These are phyloP conservation scores for Lagerstroemia speciosa DNA, from an alignment of 345 rosid species.

Conservation along the genomic window DNA sequence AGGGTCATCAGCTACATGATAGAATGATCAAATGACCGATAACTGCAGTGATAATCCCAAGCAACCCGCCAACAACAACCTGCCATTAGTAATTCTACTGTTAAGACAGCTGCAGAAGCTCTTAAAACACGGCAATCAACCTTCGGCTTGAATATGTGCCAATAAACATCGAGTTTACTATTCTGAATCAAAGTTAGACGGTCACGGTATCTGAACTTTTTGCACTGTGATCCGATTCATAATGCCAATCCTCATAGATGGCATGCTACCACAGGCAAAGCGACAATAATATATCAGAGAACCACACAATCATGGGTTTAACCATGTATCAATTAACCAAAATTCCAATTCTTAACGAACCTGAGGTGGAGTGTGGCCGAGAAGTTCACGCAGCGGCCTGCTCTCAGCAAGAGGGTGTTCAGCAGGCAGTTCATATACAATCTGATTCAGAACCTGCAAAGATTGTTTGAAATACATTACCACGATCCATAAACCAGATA, in stretches of 20 bases:
- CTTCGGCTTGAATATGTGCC: neutral
- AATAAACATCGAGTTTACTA: neutral
- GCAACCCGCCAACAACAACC: slow-evolving; percentile 77
- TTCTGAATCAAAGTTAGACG: neutral
- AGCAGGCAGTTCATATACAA: slow-evolving; percentile 87
- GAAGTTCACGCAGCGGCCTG: slow-evolving; percentile 80
- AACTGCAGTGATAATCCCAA: slow-evolving; percentile 49
- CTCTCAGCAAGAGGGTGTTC: slow-evolving; percentile 94
- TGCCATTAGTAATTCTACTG: slow-evolving; percentile 11
- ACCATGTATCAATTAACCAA: neutral
- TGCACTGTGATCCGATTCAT: neutral
- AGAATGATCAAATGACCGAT: slow-evolving; percentile 44
- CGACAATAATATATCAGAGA: neutral
- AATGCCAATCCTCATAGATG: neutral
- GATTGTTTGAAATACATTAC: neutral
- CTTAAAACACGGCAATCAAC: neutral
- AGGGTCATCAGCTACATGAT: slow-evolving; percentile 18
- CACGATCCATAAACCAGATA: neutral
- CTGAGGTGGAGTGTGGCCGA: slow-evolving; percentile 94
- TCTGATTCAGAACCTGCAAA: slow-evolving; percentile 81
- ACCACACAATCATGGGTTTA: neutral
- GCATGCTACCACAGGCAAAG: neutral
- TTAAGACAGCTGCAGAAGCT: neutral
- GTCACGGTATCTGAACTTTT: neutral
- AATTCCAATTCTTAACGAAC: slow-evolving; percentile 20